A percentile compares a stretch with the other conserved stretches of the same genome.
phyloP scores from a whole-genome alignment of 495 filamentous ascomycete species.

The Penicillium waksmanii region DNA sequence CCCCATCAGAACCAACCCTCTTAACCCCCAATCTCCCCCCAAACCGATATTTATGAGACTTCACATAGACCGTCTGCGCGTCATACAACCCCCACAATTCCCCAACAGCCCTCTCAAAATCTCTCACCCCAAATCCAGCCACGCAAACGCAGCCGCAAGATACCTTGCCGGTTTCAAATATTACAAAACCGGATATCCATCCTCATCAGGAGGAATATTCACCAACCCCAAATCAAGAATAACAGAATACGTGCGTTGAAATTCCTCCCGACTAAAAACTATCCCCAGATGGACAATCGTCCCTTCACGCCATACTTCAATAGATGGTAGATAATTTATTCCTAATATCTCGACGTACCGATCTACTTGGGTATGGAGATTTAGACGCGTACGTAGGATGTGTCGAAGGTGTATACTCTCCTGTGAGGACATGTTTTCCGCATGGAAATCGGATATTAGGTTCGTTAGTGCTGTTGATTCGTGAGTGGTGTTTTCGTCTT shows the following conservation, averaged over 20 bases:
- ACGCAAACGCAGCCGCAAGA: background rate
- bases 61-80: background rate
- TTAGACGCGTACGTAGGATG: slow-evolving; percentile 2
- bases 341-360: background rate
- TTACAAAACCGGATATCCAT: background rate
- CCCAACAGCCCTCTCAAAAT: background rate
- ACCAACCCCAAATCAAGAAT: background rate
- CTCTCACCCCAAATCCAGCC: background rate
- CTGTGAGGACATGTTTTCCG: background rate
- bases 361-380: background rate
- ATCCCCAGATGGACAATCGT: background rate
- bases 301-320: background rate
- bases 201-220: background rate
- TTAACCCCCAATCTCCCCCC: background rate
- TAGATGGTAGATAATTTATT: background rate
- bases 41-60: background rate
- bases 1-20: background rate
- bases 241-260: background rate
- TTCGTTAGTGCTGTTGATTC: background rate
- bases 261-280: background rate
- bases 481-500: background rate
- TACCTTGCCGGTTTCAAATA: background rate
- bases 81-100: background rate
- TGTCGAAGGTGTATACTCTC: background rate
- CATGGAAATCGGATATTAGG: background rate